Evolutionary conservation across 202 grass and related monocot genomes (phyloP), one percentile per base, ranked within the genome.

Genomic region (Zizania palustris): DNA sequence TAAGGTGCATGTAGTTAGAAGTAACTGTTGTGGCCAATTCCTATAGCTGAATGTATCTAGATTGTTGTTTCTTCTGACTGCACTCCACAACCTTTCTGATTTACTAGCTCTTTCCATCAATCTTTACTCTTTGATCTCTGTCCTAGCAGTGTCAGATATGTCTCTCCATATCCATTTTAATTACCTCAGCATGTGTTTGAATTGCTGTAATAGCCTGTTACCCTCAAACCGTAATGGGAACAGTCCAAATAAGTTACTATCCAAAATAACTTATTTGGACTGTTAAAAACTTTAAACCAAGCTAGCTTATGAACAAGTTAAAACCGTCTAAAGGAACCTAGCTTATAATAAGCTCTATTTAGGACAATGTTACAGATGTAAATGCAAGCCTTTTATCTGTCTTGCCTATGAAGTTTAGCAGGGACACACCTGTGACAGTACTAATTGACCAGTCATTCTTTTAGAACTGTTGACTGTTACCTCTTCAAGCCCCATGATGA

Each of bases 1-100:
- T 63, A 67, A 68, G 67, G 61, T 77, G 82, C 66, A 67, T 77
- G 73, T 66, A 66, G 76, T 79, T 69, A 79, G 79, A 69, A 79
- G 70, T 19, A 83, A 69, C 80, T 67, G 44, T 46, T 77, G 79
- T 80, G 70, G 71, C 13, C 55, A 83, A 84, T 67, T 84, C 57
- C 64, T 69, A 79, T 58, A 71, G 46, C 48, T 42, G 39, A 42
- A 21, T 40, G 54, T 48, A 55, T 6, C 51, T 55, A 55, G 51
- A 66, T 42, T 70, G 67, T 11, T 55, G 65, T 71, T 51, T 58
- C 22, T 48, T 78, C 55, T 72, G 13, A 40, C 51, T 76, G 60
- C 60, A 48, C 46, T 76, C 59, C 60, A 45, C 55, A 35, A 3
- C 41, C 11, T 49, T 71, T 82, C 65, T 34, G 19, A 68, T 35